phyloP scores from a whole-genome alignment of 805 yeast genomes.

The Candida multigemmis region DNA sequence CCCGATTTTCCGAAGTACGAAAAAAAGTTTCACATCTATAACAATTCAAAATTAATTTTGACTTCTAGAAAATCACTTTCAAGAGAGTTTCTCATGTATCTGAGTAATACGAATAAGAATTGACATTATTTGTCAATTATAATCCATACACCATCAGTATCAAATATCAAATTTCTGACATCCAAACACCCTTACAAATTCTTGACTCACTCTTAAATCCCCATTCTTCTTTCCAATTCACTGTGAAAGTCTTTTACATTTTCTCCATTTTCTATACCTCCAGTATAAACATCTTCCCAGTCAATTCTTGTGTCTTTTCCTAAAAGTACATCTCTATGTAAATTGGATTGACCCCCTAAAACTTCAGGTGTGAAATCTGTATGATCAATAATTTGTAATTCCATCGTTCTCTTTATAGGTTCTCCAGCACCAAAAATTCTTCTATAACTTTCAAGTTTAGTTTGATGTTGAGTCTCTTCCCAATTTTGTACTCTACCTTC shows the following conservation, averaged over 20 bases:
- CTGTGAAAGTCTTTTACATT: conserved; percentile 52
- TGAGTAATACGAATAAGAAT: no score
- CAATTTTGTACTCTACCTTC: conserved; percentile 69
- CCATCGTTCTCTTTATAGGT: conserved; percentile 90
- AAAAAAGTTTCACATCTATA: no score
- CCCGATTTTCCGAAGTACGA: no score
- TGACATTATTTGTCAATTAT: no score
- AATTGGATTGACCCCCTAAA: conserved; percentile 47
- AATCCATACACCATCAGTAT: no score
- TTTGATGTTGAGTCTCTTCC: conserved; percentile 67
- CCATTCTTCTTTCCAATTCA: conserved; percentile 61
- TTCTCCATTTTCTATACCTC: conserved; percentile 35
- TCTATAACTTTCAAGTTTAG: conserved; percentile 69
- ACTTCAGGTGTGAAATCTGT: conserved; percentile 62
- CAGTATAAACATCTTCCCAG: conserved; percentile 89
- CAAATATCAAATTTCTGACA: no score
- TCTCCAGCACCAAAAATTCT: conserved; percentile 88
- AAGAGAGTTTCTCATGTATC: no score
- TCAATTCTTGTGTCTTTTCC: conserved; percentile 73
- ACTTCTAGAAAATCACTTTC: no score
- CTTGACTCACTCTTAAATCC: conserved; percentile 22
- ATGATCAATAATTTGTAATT: conserved; percentile 59
- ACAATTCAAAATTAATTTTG: no score
- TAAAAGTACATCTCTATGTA: conserved; percentile 71
- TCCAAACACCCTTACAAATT: no score